Conservation (phyloP, 1,284 basidiomycete genomes). For the Ganoderma resinaceum region DNA sequence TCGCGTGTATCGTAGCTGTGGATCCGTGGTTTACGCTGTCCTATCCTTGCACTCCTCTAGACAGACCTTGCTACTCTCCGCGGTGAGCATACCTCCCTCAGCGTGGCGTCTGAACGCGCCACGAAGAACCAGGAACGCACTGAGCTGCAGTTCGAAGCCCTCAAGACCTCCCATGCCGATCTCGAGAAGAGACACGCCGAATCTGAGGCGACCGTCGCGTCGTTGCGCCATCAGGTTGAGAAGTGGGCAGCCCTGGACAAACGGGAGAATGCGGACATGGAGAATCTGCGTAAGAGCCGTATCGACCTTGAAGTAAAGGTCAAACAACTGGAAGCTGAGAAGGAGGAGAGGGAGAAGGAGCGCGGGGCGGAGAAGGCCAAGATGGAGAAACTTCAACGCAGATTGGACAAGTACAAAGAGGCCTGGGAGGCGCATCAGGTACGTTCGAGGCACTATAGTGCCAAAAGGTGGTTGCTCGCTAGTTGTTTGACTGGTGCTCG, state of each 20-base stretch:
- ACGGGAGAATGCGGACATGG: conserved; percentile 64
- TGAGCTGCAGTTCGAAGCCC: conserved; percentile 61
- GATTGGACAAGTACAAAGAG: conserved; percentile 36
- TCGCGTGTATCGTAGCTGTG: conserved; percentile 5
- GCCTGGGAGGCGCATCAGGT: conserved; percentile 30
- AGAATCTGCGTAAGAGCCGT: conserved; percentile 58
- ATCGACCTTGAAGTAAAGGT: conserved; percentile 63
- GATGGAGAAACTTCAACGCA: conserved; percentile 34
- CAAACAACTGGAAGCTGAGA: conserved; percentile 52
- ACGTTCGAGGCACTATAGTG: conserved; percentile 2
- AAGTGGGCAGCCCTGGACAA: conserved; percentile 74
- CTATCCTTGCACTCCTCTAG: conserved; percentile 25
- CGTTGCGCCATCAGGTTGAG: conserved; percentile 67
- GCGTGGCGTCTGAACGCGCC: conserved; percentile 52
- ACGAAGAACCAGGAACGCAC: conserved; percentile 61
- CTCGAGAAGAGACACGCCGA: conserved; percentile 63
- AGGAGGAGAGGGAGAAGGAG: conserved; percentile 43
- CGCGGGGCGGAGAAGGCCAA: conserved; percentile 30
- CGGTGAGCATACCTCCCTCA: conserved; percentile 49
- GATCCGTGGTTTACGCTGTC: neutral
- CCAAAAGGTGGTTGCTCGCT: neutral
- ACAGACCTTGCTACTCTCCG: conserved; percentile 44
- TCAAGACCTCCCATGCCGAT: conserved; percentile 58
- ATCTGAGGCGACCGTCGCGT: conserved; percentile 57
- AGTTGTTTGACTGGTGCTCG: neutral